phyloP scores from a whole-genome alignment of 2,329 filamentous ascomycete species.

The Triangularia verruculosa region DNA sequence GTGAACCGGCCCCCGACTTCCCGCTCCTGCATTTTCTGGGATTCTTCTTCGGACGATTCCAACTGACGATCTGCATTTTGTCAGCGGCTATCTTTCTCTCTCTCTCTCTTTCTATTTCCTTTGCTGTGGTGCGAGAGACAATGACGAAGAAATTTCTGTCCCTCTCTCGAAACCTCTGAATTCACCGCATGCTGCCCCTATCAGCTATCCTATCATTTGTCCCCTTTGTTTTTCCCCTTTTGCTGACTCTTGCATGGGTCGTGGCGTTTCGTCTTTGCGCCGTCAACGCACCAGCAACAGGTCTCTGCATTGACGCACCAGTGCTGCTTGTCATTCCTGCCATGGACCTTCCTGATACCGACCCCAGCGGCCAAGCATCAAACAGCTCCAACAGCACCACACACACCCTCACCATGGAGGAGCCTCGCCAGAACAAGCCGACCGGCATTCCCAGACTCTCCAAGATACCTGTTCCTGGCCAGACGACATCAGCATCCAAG shows the following conservation, averaged over 20 bases:
- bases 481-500: slow-evolving; percentile 21
- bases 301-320: not conserved
- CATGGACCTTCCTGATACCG: not conserved
- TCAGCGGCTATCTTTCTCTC: not conserved
- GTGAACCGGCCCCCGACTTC: not conserved
- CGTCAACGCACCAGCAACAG: slow-evolving; percentile 7
- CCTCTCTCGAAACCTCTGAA: not conserved
- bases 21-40: not conserved
- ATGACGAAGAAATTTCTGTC: not conserved
- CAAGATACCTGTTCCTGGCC: slow-evolving; percentile 22
- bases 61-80: not conserved
- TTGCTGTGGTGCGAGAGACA: not conserved
- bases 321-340: not conserved
- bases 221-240: no score
- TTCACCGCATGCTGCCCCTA: not conserved
- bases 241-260: not conserved
- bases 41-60: not conserved
- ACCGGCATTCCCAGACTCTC: slow-evolving; percentile 28
- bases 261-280: slow-evolving; percentile 5
- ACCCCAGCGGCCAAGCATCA: slow-evolving; percentile 1
- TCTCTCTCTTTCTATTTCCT: not conserved
- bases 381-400: not conserved
- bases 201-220: not conserved
- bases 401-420: slow-evolving; percentile 23
- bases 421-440: slow-evolving; percentile 22